phyloP scores from a whole-genome alignment of 164 flowering plant genomes.

The Vitis cinerea region DNA sequence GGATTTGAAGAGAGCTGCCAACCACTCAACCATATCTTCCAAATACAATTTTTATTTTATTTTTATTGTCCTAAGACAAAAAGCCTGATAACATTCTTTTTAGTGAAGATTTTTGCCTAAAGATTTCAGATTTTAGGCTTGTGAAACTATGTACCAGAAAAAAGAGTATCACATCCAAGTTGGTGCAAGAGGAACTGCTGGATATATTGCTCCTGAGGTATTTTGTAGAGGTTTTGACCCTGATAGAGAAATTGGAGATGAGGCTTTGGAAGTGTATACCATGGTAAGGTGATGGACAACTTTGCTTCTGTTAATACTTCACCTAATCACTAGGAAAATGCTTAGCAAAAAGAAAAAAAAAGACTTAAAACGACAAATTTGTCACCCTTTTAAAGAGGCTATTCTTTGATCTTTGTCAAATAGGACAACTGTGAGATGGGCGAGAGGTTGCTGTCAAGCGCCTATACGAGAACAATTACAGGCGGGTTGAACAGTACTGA shows the following conservation, averaged over 20 bases:
- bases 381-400: not conserved
- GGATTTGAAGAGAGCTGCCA: too few species aligned
- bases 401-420: not conserved
- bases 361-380: too few species aligned
- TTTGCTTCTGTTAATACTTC: not conserved
- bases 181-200: constrained; percentile 39
- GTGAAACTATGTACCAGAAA: constrained; percentile 28
- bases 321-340: not conserved
- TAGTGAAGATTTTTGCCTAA: constrained; percentile 33
- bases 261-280: constrained; percentile 34
- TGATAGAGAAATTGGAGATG: constrained; percentile 29
- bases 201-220: constrained; percentile 44
- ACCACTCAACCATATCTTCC: too few species aligned
- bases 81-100: constrained; percentile 43
- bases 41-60: too few species aligned
- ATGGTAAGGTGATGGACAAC: constrained; percentile 17
- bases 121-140: constrained; percentile 42
- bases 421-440: constrained; percentile 28
- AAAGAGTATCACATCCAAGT: constrained; percentile 31
- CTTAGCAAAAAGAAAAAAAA: too few species aligned
- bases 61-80: constrained; percentile 39
- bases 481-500: constrained; percentile 27
- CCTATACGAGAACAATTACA: constrained; percentile 20
- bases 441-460: constrained; percentile 27
- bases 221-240: constrained; percentile 24